phyloP scores from a whole-genome alignment of 306 rosid species.

The Inga laurina region DNA sequence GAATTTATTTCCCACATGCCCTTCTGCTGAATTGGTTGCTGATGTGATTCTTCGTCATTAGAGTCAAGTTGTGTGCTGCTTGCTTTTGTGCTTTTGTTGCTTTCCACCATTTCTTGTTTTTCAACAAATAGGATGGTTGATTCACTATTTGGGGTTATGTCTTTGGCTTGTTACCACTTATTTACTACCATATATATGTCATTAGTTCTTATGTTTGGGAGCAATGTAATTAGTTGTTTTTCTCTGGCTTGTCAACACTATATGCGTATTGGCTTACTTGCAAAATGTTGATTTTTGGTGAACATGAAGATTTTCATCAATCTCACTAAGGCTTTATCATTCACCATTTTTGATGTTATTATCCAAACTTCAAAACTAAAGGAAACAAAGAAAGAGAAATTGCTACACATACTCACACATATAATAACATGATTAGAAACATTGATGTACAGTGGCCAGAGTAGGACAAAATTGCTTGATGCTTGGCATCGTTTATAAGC shows the following conservation, averaged over 20 bases:
- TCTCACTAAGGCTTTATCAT: neutral
- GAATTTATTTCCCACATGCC: neutral
- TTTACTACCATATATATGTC: neutral
- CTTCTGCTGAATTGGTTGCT: slow-evolving; percentile 32
- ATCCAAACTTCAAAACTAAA: neutral
- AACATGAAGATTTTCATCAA: slow-evolving; percentile 17
- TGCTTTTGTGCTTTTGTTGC: slow-evolving; percentile 26
- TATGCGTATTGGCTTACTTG: slow-evolving; percentile 16
- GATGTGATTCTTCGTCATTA: slow-evolving; percentile 50
- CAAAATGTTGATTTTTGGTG: slow-evolving; percentile 25
- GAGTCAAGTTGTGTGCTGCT: slow-evolving; percentile 30
- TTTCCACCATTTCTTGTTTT: slow-evolving; percentile 31
- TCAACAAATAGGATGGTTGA: slow-evolving; percentile 32
- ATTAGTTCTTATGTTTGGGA: no score
- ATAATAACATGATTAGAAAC: no score
- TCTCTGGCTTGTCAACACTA: slow-evolving; percentile 13
- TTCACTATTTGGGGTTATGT: slow-evolving; percentile 40
- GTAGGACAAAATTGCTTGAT: no score
- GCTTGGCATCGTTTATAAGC: no score
- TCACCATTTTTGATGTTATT: neutral
- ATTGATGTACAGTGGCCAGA: no score
- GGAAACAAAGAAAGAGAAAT: neutral
- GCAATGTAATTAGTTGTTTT: no score
- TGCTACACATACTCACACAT: neutral
- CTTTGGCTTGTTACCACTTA: slow-evolving; percentile 40